A percentile compares a stretch with the other conserved stretches of the same genome.
These are phyloP conservation scores for Stipa capillata DNA, from an alignment of 176 grass and related monocot genomes.

Conservation along the genomic window DNA sequence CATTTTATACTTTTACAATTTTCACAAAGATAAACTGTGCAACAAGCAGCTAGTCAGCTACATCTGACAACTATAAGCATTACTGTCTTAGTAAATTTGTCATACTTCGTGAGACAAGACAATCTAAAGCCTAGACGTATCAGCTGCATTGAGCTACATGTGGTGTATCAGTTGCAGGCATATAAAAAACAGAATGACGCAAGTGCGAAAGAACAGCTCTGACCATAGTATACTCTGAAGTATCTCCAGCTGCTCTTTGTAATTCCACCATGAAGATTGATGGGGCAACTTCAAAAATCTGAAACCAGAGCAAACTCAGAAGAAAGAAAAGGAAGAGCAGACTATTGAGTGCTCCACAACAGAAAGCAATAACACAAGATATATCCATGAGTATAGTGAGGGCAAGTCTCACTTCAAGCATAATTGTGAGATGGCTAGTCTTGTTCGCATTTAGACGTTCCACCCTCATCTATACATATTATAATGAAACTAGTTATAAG, in stretches of 20 bases:
- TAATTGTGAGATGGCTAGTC: conserved; percentile 75
- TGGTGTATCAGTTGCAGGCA: not conserved
- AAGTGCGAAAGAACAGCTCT: not conserved
- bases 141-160: not conserved
- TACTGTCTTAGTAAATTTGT: not conserved
- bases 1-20: not conserved
- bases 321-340: not conserved
- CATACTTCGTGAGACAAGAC: not conserved
- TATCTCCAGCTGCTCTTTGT: conserved; percentile 70
- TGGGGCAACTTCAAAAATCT: conserved; percentile 97
- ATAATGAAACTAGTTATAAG: conserved; percentile 12
- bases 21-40: not conserved
- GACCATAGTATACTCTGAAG: conserved; percentile 76
- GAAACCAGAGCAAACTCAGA: conserved; percentile 1
- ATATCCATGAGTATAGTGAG: conserved; percentile 6
- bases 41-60: not conserved
- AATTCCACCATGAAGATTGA: conserved; percentile 92
- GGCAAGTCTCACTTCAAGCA: conserved; percentile 76
- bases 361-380: not conserved
- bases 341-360: not conserved
- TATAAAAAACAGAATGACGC: not conserved
- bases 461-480: conserved; percentile 73
- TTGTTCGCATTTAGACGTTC: conserved; percentile 64
- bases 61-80: not conserved
- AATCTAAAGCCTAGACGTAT: not conserved